Percentiles rank a stretch among this genome's conserved stretches.
Evolutionary conservation across 139 green algal species (phyloP).

Genomic region (Chlorella sp.): DNA sequence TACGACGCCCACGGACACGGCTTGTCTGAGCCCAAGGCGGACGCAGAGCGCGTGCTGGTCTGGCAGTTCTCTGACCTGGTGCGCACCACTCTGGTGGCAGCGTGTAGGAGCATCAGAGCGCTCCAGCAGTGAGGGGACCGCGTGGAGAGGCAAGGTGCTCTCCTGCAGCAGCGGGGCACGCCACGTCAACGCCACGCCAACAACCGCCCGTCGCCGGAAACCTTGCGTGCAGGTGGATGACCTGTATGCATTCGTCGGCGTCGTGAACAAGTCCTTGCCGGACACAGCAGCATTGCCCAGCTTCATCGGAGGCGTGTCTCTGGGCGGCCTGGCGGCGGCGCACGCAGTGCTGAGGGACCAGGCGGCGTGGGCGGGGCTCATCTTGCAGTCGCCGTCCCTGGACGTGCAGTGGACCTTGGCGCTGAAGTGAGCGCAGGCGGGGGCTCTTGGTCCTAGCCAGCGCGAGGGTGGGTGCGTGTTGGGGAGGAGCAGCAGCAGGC

Average conservation of each 20-base stretch:
- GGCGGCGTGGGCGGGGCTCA: conserved; percentile 41
- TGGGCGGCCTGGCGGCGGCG: conserved; percentile 57
- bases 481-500: too few relatives aligned
- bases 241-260: conserved; percentile 19
- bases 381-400: conserved; percentile 57
- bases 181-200: too few relatives aligned
- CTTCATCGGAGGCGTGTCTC: conserved; percentile 55
- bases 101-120: too few relatives aligned
- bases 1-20: conserved; percentile 44
- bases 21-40: conserved; percentile 20
- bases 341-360: conserved; percentile 36
- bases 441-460: too few relatives aligned
- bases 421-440: conserved; percentile 57
- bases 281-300: neutral
- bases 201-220: too few relatives aligned
- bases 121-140: too few relatives aligned
- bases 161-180: too few relatives aligned
- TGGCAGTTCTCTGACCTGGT: conserved; percentile 28
- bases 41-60: conserved; percentile 5
- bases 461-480: too few relatives aligned
- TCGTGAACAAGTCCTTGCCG: neutral
- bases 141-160: too few relatives aligned
- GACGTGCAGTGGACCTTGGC: conserved; percentile 64
- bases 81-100: too few relatives aligned
- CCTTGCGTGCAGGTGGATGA: conserved; percentile 29